These are phyloP conservation scores for Trichophyton schoenleinii DNA, from an alignment of 2,329 filamentous ascomycete genomes.

Conservation along the genomic window DNA sequence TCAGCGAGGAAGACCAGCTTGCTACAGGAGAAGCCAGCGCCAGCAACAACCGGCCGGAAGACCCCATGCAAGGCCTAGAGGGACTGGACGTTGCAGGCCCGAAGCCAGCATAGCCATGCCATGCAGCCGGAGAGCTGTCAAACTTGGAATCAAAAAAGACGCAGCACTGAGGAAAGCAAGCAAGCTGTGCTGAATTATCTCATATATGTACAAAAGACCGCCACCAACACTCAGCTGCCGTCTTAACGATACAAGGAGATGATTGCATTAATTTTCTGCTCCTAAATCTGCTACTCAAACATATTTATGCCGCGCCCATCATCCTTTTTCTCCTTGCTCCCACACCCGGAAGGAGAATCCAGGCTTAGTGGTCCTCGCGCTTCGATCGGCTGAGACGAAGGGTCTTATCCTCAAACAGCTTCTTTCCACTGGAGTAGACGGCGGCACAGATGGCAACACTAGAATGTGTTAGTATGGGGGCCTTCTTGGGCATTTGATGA, in stretches of 20 bases:
- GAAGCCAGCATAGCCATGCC: conserved; percentile 50
- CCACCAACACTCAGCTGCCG: not conserved
- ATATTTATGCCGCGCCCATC: not conserved
- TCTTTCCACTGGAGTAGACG: conserved; percentile 66
- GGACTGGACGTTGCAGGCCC: conserved; percentile 89
- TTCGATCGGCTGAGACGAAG: conserved; percentile 71
- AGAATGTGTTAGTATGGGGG: conserved; percentile 16
- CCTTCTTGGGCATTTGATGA: conserved; percentile 5
- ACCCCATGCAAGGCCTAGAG: conserved; percentile 94
- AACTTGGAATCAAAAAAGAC: not conserved
- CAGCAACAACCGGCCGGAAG: conserved; percentile 47
- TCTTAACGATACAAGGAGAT: conserved; percentile 4
- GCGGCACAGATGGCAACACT: conserved; percentile 62
- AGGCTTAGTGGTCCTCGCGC: conserved; percentile 26
- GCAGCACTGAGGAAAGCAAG: not conserved
- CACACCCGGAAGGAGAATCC: not conserved
- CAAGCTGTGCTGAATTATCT: conserved; percentile 2
- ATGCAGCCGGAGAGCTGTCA: no score
- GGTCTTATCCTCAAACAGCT: conserved; percentile 81
- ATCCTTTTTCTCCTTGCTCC: not conserved
- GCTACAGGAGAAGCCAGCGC: conserved; percentile 43
- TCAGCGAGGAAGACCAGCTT: conserved; percentile 63
- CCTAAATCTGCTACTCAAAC: not conserved
- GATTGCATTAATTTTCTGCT: conserved; percentile 3
- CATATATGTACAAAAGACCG: conserved; percentile 6